A percentile compares a stretch with the other conserved stretches of the same genome.
phyloP scores from a whole-genome alignment of 2,329 filamentous ascomycete species.

The Domatiomyces catenatus region DNA sequence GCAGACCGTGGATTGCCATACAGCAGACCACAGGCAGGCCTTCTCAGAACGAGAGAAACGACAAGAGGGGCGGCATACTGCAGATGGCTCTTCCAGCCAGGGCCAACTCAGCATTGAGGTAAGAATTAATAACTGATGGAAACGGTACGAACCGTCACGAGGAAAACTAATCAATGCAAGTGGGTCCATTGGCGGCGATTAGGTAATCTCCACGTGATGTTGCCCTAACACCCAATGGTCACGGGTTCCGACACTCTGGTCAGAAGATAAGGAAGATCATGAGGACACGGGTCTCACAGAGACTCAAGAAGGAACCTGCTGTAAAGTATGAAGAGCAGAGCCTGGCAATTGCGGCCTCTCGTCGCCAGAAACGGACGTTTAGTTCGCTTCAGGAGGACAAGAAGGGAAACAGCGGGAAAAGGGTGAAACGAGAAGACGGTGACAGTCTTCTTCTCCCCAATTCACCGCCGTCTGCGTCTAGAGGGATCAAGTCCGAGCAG shows the following conservation, averaged over 20 bases:
- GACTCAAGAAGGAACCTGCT: neutral
- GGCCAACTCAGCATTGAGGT: neutral
- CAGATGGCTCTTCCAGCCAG: neutral
- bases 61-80: neutral
- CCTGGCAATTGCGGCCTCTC: neutral
- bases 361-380: neutral
- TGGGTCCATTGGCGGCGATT: too few relatives aligned
- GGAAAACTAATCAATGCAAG: too few relatives aligned
- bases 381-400: neutral
- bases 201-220: too few relatives aligned
- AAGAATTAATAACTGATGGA: too few relatives aligned
- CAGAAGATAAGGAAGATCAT: neutral
- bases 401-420: neutral
- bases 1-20: neutral
- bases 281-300: neutral
- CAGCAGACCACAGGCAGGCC: neutral
- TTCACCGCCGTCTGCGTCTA: neutral
- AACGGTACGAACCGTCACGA: too few relatives aligned
- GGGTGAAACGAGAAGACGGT: neutral
- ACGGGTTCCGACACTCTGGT: neutral
- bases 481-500: slow-evolving; percentile 2
- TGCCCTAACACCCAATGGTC: too few relatives aligned
- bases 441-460: neutral
- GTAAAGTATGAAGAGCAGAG: neutral
- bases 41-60: neutral